Percentiles rank a stretch among this genome's conserved stretches.
Evolutionary conservation across 163 green algal genomes (phyloP).

Genomic region (Prototheca cutis): DNA sequence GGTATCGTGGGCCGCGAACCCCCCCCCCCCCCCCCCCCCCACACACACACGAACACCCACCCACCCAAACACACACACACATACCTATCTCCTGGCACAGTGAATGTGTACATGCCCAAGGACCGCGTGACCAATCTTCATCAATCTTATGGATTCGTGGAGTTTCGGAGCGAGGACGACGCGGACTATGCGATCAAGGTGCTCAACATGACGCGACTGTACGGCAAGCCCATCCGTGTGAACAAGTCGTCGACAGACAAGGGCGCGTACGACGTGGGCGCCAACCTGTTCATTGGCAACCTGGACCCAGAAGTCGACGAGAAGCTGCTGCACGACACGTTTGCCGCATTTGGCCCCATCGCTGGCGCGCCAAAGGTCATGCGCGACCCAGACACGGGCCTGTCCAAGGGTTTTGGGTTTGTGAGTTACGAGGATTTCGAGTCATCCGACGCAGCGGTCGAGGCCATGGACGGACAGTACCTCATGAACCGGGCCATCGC

Average conservation of each 20-base stretch:
- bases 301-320: constrained; percentile 96
- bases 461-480: constrained; percentile 96
- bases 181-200: constrained; percentile 95
- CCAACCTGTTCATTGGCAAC: constrained; percentile 98
- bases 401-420: constrained; percentile 94
- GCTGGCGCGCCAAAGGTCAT: constrained; percentile 91
- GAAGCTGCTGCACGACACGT: constrained; percentile 98
- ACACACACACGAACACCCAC: too few relatives aligned
- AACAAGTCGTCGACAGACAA: constrained; percentile 87
- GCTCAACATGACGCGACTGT: constrained; percentile 98
- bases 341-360: constrained; percentile 94
- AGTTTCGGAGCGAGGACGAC: constrained; percentile 90
- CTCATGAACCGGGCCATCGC: constrained; percentile 85
- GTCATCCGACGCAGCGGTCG: constrained; percentile 81
- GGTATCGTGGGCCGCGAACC: too few relatives aligned
- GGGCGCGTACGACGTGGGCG: constrained; percentile 74
- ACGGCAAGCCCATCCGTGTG: constrained; percentile 89
- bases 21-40: too few relatives aligned
- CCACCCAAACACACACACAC: too few relatives aligned
- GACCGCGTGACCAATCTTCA: constrained; percentile 90
- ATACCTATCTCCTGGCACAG: constrained; percentile 42
- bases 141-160: constrained; percentile 96
- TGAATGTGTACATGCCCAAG: constrained; percentile 97
- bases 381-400: constrained; percentile 87
- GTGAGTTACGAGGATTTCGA: constrained; percentile 85